phyloP scores from a whole-genome alignment of 208 protist genomes.

The Angomonas desouzai region DNA sequence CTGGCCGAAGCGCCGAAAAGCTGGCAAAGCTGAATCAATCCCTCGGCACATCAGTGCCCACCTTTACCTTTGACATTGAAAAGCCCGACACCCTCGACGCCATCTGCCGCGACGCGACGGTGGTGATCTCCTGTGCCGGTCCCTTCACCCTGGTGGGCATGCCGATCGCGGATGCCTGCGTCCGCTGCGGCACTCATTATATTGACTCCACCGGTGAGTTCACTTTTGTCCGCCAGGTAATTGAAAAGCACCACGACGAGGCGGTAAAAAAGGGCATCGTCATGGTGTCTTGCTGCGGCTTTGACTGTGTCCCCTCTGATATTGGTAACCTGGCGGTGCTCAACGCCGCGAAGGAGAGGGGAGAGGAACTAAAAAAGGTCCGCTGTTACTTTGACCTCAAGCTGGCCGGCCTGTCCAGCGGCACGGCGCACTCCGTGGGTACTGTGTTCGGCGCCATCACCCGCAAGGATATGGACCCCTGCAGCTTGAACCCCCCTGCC shows the following conservation, averaged over 20 bases:
- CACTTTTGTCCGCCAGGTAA: slow-evolving; percentile 66
- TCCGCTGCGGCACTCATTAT: slow-evolving; percentile 80
- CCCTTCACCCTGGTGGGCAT: slow-evolving; percentile 82
- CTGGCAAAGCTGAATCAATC: slow-evolving; percentile 49
- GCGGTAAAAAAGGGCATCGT: slow-evolving; percentile 53
- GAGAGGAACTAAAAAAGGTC: slow-evolving; percentile 45
- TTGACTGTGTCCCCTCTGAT: slow-evolving; percentile 86
- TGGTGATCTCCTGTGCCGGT: slow-evolving; percentile 73
- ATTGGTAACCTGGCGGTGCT: slow-evolving; percentile 75
- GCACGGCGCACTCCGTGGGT: slow-evolving; percentile 58
- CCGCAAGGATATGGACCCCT: slow-evolving; percentile 26
- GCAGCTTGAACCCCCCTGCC: no score
- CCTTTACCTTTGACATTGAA: slow-evolving; percentile 41
- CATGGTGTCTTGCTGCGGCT: slow-evolving; percentile 82
- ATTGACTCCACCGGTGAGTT: slow-evolving; percentile 91
- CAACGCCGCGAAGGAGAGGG: slow-evolving; percentile 19
- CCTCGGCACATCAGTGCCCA: slow-evolving; percentile 32
- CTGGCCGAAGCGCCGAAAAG: slow-evolving; percentile 65
- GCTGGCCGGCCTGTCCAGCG: slow-evolving; percentile 44
- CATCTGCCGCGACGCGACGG: slow-evolving; percentile 33
- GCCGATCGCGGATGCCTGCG: slow-evolving; percentile 83
- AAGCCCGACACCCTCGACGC: slow-evolving; percentile 52
- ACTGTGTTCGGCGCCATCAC: slow-evolving; percentile 25
- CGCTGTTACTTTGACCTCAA: slow-evolving; percentile 32
- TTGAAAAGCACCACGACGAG: slow-evolving; percentile 59